Evolutionary conservation across 192 early-diverging fungal species (phyloP), one percentile per base, ranked within the genome.

Genomic region (Paraglomus brasilianum): DNA sequence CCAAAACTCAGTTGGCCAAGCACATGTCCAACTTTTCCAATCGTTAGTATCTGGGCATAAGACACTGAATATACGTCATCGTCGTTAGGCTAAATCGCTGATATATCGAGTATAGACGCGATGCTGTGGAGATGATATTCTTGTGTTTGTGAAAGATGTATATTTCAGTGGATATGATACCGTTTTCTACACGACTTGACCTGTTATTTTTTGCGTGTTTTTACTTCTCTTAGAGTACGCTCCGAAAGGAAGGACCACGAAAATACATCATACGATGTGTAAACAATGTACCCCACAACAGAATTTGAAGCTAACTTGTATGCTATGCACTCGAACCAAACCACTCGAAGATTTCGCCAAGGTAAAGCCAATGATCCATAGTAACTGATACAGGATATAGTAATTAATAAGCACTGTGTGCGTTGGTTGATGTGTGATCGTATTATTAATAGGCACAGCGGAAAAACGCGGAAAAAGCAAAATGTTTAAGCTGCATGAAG

Each of bases 401-500:
- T 38, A 45, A 6, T 44, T 30, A 13, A 24, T n/a, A 24, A 63
- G 46, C 1, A 10, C 3, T 11, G 24, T 7, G 17, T 50, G n/a
- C 21, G 17, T n/a, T 30, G n/a, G 14, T 4, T 11, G 2, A 11
- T 52, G 1, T 49, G 22, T 39, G 8, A 62, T 10, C 1, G 4
- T 17, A 13, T 4, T 55, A 19, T 49, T 22, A 52, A 38, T 70
- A 80, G 78, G 72, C 72, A 11, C 80, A 81, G 53, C 69, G 80
- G 0, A 76, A 56, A 30, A 73, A 81, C n/a, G 77, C 77, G 2
- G 80, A 81, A 60, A 72, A 73, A 14, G 80, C 80, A 3, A 44
- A 77, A 0, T 81, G 80, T 36, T 48, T 30, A 69, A 51, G 46
- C 11, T 81, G 80, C 21, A 79, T 78, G 70, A 65, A 76, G 61